Evolutionary conservation across 768 basidiomycete genomes (phyloP), one percentile per base, ranked within the genome.

Genomic region (Tulasnella sp.): DNA sequence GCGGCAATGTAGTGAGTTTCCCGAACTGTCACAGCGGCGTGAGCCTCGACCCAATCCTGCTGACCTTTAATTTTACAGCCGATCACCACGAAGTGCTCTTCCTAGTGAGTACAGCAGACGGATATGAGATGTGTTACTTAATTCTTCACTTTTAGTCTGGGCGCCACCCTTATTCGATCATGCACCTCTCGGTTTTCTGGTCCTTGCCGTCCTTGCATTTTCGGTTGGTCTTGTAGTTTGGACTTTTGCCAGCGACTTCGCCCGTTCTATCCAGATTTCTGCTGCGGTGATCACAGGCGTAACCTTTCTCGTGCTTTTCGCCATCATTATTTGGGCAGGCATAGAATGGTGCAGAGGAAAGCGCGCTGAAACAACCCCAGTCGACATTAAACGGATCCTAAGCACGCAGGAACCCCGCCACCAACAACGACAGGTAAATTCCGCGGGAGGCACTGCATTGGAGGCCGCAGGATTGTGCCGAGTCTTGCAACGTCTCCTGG

Each of bases 1-100:
- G 70, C 77, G 2, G 77, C 77, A 15, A 78, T 77, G 42, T 78
- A 78, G 75, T 76, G 52, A 71, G 75, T 76, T 40, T 25, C 8
- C 25, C 52, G 17, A 54, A 6, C 19, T 19, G 22, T 14, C 1
- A 54, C 52, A 54, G 29, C 19, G 22, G 1, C 19, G 17, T 72
- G 14, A 40, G 11, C 38, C 22, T 11, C 6, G 12, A 8, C 5
- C 17, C 7, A 9, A 40, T 22, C 34, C 49, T n/a, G 25, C 31
- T 36, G 12, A 1, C 8, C 8, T 54, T 3, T 11, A 29, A 36
- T 22, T 8, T 22, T 9, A 25, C 34, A 76, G 75, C 40, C 77
- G 77, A 36, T 71, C 68, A 7, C 77, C 77, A 9, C 77, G 64
- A 37, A 68, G 31, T 29, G 74, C 34, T 1, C 45, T 72, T 0